Percentiles rank a stretch among this genome's conserved stretches.
These are phyloP conservation scores for Vitis cinerea DNA, from an alignment of 164 flowering plant genomes.

Conservation along the genomic window DNA sequence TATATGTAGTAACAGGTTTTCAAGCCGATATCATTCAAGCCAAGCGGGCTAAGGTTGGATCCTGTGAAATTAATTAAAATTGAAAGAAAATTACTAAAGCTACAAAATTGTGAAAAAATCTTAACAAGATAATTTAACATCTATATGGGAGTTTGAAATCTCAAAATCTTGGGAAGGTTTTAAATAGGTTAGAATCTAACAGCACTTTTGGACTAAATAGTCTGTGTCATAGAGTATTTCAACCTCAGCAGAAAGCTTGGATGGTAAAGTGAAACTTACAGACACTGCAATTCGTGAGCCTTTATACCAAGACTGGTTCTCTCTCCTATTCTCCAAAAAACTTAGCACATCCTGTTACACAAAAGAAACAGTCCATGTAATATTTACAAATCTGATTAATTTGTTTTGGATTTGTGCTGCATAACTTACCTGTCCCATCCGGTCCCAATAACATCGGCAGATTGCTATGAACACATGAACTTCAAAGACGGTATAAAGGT, in stretches of 20 bases:
- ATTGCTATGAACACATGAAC: constrained; percentile 70
- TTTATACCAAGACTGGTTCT: constrained; percentile 82
- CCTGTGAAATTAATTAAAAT: too few relatives aligned
- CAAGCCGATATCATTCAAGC: too few relatives aligned
- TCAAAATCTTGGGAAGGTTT: too few relatives aligned
- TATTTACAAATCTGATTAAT: neutral
- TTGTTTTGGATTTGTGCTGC: too few relatives aligned
- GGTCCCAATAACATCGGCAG: constrained; percentile 89
- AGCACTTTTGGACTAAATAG: neutral
- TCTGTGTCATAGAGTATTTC: neutral
- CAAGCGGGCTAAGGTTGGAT: too few relatives aligned
- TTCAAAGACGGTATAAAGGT: constrained; percentile 70
- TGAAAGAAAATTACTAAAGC: too few relatives aligned
- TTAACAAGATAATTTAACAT: too few relatives aligned
- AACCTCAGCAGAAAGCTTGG: neutral
- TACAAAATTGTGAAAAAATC: too few relatives aligned
- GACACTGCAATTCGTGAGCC: constrained; percentile 71
- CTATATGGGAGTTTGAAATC: too few relatives aligned
- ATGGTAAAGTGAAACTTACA: constrained; percentile 45
- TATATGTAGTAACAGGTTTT: too few relatives aligned
- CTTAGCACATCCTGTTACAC: constrained; percentile 67
- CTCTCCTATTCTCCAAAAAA: constrained; percentile 87
- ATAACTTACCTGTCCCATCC: constrained; percentile 74
- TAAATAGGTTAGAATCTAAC: too few relatives aligned
- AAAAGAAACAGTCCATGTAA: neutral